A percentile compares a stretch with the other conserved stretches of the same genome.
Conservation (phyloP, 164 flowering plant genomes). For the Cinnamomum micranthum region DNA sequence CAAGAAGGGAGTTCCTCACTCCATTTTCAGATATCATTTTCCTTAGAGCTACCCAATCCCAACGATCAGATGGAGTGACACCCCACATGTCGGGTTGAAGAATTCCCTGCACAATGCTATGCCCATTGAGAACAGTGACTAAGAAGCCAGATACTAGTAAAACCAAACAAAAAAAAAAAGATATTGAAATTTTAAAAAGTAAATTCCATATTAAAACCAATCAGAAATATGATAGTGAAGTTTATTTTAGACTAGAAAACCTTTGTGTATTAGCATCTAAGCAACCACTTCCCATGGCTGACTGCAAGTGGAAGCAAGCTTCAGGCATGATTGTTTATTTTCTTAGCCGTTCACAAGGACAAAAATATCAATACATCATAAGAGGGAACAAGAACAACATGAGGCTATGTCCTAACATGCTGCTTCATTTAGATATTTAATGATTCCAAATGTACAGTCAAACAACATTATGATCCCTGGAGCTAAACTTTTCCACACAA, state of each 20-base stretch:
- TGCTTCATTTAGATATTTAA: too few relatives aligned
- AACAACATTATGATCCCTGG: not conserved
- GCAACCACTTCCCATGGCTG: not conserved
- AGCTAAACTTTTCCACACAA: constrained; percentile 2
- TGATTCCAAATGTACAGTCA: too few relatives aligned
- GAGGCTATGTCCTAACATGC: too few relatives aligned
- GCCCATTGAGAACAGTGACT: constrained; percentile 11
- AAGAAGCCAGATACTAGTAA: not conserved
- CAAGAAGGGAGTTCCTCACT: constrained; percentile 86
- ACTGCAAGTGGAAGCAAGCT: not conserved
- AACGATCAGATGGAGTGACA: constrained; percentile 70
- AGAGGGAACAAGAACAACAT: too few relatives aligned
- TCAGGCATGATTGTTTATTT: not conserved
- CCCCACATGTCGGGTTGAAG: constrained; percentile 97
- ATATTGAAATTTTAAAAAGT: too few relatives aligned
- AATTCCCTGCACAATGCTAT: constrained; percentile 57
- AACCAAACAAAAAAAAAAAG: too few relatives aligned
- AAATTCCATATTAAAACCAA: not conserved
- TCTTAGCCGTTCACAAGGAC: not conserved
- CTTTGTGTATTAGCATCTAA: not conserved
- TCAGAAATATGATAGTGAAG: not conserved
- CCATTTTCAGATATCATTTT: constrained; percentile 62
- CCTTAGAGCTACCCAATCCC: constrained; percentile 86
- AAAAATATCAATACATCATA: too few relatives aligned
- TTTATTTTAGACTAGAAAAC: not conserved